These are phyloP conservation scores for Sextonia rubra DNA, from an alignment of 164 flowering plant genomes.

Conservation along the genomic window DNA sequence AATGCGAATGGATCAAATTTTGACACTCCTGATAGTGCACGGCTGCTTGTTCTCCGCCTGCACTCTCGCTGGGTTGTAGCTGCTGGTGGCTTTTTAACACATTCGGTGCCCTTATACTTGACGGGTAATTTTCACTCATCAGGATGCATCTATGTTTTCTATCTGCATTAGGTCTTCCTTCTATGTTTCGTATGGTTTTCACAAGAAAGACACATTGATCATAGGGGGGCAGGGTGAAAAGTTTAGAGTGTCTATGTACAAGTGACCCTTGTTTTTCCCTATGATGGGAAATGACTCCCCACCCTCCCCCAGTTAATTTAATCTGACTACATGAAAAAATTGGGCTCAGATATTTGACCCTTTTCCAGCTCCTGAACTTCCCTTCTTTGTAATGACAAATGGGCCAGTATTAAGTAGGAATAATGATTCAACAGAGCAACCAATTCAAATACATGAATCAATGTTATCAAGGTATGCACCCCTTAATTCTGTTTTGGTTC, in stretches of 20 bases:
- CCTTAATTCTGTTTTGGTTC: background rate
- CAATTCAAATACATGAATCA: too few species aligned
- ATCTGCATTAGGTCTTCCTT: background rate
- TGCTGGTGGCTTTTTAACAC: conserved; percentile 95
- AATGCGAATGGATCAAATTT: conserved; percentile 82
- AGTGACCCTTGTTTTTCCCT: too few species aligned
- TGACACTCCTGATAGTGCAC: conserved; percentile 96
- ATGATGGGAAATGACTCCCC: too few species aligned
- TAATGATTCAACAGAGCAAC: too few species aligned
- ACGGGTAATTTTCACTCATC: conserved; percentile 49
- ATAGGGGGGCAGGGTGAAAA: too few species aligned
- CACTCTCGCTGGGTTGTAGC: conserved; percentile 95
- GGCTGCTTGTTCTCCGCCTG: conserved; percentile 83
- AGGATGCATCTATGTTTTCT: background rate
- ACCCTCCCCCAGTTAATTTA: too few species aligned
- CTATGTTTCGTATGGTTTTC: too few species aligned
- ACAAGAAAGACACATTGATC: too few species aligned
- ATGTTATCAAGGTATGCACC: background rate
- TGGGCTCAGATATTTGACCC: background rate
- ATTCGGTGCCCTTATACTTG: conserved; percentile 85
- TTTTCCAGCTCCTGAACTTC: background rate
- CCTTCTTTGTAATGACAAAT: too few species aligned
- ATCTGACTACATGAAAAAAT: too few species aligned
- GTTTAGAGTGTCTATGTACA: too few species aligned
- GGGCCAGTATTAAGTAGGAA: too few species aligned